Evolutionary conservation across 768 basidiomycete genomes (phyloP), one percentile per base, ranked within the genome.

Genomic region (Lactarius evosmus): DNA sequence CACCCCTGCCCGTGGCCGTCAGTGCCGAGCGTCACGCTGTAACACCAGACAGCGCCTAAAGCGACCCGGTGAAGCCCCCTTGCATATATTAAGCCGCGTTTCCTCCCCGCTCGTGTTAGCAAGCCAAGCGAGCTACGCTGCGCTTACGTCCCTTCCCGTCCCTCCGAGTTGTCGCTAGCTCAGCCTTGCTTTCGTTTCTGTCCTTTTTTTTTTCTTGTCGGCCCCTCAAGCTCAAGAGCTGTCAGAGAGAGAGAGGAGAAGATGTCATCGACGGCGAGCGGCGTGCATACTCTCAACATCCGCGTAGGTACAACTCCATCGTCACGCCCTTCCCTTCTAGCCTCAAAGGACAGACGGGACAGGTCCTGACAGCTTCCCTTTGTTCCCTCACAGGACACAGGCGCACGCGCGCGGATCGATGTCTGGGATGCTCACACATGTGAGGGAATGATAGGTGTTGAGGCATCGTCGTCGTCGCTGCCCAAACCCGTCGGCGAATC

Each of bases 231-330:
- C 25, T 49, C 46, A 25, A 49, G 5, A 25, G 25, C 46, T 49
- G 46, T 49, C 46, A 49, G 12, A 14, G 1, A 46, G n/a, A 2
- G 36, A 40, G 16, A 17, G 16, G 17, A 49, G 46, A 49, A 49
- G 46, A 49, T 49, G 46, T 25, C 46, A 49, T 49, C 46, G 22
- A 49, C 46, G 46, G 46, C 46, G 46, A 27, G 25, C 46, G 46
- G 46, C 46, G 46, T 49, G 25, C 46, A 49, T 25, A 6, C 22
- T 49, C 46, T 49, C 46, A 49, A 49, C 25, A 49, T 49, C 46
- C 46, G 25, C n/a, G 46, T 49, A 25, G 46, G 46, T 49, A 22
- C 44, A n/a, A n/a, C 2, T 14, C 14, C 36, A 6, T 36, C 36
- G 14, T n/a, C 41, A n/a, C n/a, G n/a, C n/a, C n/a, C n/a, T 19